Evolutionary conservation across 495 filamentous ascomycete species (phyloP).

Genomic region (Friedmanniomyces endolithicus): DNA sequence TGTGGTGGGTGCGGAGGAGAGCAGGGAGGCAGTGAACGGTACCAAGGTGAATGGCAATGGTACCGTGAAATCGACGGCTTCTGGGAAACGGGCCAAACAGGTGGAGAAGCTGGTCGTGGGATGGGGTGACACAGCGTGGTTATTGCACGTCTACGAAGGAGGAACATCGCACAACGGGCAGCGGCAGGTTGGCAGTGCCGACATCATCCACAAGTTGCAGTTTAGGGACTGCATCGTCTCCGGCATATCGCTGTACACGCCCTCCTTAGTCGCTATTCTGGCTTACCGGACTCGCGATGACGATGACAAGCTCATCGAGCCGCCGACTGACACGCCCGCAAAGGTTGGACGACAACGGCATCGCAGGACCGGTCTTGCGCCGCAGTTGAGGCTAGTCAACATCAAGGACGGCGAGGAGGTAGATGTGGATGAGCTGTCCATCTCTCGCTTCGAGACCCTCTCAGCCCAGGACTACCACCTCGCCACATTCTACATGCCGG

Average conservation of each 20-base stretch:
- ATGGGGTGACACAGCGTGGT: constrained; percentile 93
- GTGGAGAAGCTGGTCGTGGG: constrained; percentile 79
- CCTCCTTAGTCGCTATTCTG: constrained; percentile 76
- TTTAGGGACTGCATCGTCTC: constrained; percentile 88
- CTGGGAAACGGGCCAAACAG: constrained; percentile 27
- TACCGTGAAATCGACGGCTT: constrained; percentile 12
- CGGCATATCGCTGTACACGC: constrained; percentile 92
- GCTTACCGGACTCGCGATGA: constrained; percentile 67
- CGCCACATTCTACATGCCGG: constrained; percentile 62
- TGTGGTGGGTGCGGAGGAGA: constrained; percentile 27
- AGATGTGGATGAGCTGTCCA: constrained; percentile 63
- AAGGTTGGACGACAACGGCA: constrained; percentile 44
- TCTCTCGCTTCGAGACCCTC: constrained; percentile 73
- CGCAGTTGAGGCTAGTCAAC: constrained; percentile 83
- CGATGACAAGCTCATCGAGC: constrained; percentile 38
- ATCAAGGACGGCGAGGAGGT: constrained; percentile 61
- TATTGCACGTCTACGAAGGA: constrained; percentile 81
- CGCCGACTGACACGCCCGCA: constrained; percentile 34
- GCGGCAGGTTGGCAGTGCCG: constrained; percentile 62
- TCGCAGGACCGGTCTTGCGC: constrained; percentile 62
- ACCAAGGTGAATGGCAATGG: constrained; percentile 6
- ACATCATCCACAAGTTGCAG: constrained; percentile 84
- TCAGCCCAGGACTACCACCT: constrained; percentile 91
- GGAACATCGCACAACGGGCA: constrained; percentile 53
- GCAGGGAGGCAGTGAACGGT: background rate